Conservation (phyloP, 768 basidiomycete species). For the Psilocybe azurescens region DNA sequence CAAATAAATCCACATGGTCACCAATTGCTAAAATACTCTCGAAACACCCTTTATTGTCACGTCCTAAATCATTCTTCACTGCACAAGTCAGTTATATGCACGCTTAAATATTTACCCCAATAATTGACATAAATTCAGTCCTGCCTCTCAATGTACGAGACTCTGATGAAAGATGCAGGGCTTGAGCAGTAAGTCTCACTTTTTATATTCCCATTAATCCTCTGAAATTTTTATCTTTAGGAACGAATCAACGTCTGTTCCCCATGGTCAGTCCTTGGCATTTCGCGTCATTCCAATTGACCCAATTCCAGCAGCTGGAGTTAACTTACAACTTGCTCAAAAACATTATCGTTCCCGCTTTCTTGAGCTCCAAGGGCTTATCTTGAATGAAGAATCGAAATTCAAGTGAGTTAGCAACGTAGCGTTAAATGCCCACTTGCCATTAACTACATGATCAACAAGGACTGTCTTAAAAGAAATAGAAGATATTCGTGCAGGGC, state of each 20-base stretch:
- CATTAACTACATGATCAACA: constrained; percentile 4
- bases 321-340: constrained; percentile 75
- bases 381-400: constrained; percentile 72
- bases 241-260: constrained; percentile 53
- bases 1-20: constrained; percentile 59
- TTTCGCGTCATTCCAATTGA: neutral
- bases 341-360: constrained; percentile 74
- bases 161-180: constrained; percentile 71
- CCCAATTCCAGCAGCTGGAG: constrained; percentile 50
- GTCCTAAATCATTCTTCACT: constrained; percentile 70
- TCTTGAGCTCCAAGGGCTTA: constrained; percentile 72
- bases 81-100: constrained; percentile 56
- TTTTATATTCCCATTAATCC: too few species aligned
- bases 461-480: constrained; percentile 78
- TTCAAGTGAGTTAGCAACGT: constrained; percentile 67
- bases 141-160: constrained; percentile 69
- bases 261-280: constrained; percentile 50
- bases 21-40: constrained; percentile 67
- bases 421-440: neutral
- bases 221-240: constrained; percentile 30
- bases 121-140: constrained; percentile 44
- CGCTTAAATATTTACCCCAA: constrained; percentile 13
- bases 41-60: constrained; percentile 71
- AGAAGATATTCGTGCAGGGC: constrained; percentile 72
- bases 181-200: constrained; percentile 59